phyloP scores from a whole-genome alignment of 1,284 basidiomycete genomes.

The Moesziomyces parantarcticus region DNA sequence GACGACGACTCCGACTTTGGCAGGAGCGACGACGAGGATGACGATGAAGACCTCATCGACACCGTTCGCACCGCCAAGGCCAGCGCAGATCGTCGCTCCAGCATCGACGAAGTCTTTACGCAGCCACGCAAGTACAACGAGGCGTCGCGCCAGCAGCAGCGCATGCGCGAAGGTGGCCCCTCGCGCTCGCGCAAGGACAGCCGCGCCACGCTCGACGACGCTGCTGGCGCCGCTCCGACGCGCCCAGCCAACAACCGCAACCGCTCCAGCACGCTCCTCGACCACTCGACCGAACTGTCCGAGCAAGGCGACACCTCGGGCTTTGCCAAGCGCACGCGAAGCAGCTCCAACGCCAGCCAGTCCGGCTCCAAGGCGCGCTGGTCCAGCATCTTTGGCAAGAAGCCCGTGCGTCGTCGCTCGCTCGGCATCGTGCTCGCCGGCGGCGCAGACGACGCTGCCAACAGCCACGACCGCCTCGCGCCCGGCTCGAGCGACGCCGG shows the following conservation, averaged over 20 bases:
- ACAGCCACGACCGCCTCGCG: slow-evolving; percentile 35
- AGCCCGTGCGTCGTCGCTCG: slow-evolving; percentile 37
- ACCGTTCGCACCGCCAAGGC: slow-evolving; percentile 45
- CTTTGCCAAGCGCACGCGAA: slow-evolving; percentile 22
- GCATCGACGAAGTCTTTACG: slow-evolving; percentile 58
- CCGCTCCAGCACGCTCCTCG: slow-evolving; percentile 42
- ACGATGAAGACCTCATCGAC: slow-evolving; percentile 62
- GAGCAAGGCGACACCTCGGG: slow-evolving; percentile 33
- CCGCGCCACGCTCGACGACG: slow-evolving; percentile 30
- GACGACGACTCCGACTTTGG: slow-evolving; percentile 76
- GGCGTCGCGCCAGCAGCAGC: slow-evolving; percentile 45
- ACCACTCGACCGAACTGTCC: slow-evolving; percentile 21
- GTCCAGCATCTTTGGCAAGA: slow-evolving; percentile 50
- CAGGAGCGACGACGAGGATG: slow-evolving; percentile 71
- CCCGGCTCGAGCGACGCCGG: slow-evolving; percentile 36
- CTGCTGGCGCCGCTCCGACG: background rate
- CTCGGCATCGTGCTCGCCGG: slow-evolving; percentile 42
- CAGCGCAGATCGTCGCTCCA: slow-evolving; percentile 42
- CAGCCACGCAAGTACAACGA: slow-evolving; percentile 52
- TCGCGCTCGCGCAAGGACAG: slow-evolving; percentile 44
- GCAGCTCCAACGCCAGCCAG: slow-evolving; percentile 46
- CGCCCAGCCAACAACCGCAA: slow-evolving; percentile 28
- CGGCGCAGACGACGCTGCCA: slow-evolving; percentile 17
- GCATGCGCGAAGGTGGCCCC: slow-evolving; percentile 40
- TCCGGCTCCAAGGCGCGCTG: slow-evolving; percentile 30